Conservation (phyloP, 2,329 filamentous ascomycete species). For the Fonsecaea multimorphosa region DNA sequence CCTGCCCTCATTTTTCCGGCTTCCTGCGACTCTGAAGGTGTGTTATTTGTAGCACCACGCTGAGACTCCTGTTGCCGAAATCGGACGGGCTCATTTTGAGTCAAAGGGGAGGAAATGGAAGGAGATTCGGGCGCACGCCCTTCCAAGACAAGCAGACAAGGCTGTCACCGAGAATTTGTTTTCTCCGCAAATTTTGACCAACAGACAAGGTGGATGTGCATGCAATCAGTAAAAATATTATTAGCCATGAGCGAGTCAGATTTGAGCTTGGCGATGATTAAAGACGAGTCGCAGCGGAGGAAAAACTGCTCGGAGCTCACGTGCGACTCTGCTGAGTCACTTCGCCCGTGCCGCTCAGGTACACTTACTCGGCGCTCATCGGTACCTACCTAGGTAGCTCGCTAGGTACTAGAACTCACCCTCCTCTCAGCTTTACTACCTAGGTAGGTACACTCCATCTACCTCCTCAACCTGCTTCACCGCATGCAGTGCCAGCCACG, state of each 20-base stretch:
- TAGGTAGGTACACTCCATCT: too few species aligned
- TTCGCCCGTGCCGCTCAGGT: too few species aligned
- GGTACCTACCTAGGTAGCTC: too few species aligned
- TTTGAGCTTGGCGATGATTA: slow-evolving; percentile 13
- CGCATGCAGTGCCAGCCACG: too few species aligned
- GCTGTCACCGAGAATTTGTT: neutral
- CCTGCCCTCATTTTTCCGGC: slow-evolving; percentile 64
- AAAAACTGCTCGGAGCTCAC: too few species aligned
- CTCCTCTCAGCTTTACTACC: too few species aligned
- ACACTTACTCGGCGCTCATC: too few species aligned
- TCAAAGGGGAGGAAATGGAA: neutral
- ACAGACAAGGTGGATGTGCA: neutral
- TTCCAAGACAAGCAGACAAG: slow-evolving; percentile 10
- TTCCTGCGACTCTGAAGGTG: neutral
- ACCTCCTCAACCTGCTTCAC: too few species aligned
- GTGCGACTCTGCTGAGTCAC: too few species aligned
- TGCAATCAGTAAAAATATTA: too few species aligned
- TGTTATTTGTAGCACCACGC: slow-evolving; percentile 23
- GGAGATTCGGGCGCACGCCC: slow-evolving; percentile 6
- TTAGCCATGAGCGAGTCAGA: slow-evolving; percentile 16
- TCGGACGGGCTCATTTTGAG: slow-evolving; percentile 25
- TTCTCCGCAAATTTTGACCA: neutral
- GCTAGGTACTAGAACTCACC: too few species aligned
- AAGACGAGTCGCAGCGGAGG: too few species aligned
- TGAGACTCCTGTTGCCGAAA: neutral